phyloP scores from a whole-genome alignment of 257 asterid species.

The Solanum stenotomum region DNA sequence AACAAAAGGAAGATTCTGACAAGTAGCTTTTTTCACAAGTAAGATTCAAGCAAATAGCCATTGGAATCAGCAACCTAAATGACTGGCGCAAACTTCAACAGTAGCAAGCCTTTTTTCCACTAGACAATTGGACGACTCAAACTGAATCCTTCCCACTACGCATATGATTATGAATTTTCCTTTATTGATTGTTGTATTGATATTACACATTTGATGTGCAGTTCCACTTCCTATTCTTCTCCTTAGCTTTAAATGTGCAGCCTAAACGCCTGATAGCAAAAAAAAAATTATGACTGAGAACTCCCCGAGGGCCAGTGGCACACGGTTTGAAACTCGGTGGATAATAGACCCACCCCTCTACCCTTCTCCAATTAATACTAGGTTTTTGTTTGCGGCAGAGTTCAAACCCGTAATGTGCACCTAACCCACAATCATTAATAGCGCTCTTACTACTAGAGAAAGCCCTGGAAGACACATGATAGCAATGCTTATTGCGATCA shows the following conservation, averaged over 20 bases:
- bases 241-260: not conserved
- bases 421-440: not conserved
- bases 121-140: not conserved
- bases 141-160: not conserved
- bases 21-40: not conserved
- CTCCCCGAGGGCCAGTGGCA: not conserved
- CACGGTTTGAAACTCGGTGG: not conserved
- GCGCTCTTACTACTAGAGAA: not conserved
- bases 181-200: not conserved
- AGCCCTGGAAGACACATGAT: not conserved
- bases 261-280: not conserved
- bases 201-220: not conserved
- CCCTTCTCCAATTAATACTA: not conserved
- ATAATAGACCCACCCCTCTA: not conserved
- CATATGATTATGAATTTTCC: not conserved
- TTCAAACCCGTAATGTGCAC: not conserved
- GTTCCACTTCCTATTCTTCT: not conserved
- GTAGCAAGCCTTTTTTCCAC: not conserved
- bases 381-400: not conserved
- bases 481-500: not conserved
- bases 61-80: not conserved
- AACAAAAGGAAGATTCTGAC: not conserved
- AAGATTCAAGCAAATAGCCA: not conserved
- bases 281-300: not conserved
- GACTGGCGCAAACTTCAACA: not conserved